Base-by-base conservation (phyloP, 495 filamentous ascomycete species). In the Penicillium soppii region DNA sequence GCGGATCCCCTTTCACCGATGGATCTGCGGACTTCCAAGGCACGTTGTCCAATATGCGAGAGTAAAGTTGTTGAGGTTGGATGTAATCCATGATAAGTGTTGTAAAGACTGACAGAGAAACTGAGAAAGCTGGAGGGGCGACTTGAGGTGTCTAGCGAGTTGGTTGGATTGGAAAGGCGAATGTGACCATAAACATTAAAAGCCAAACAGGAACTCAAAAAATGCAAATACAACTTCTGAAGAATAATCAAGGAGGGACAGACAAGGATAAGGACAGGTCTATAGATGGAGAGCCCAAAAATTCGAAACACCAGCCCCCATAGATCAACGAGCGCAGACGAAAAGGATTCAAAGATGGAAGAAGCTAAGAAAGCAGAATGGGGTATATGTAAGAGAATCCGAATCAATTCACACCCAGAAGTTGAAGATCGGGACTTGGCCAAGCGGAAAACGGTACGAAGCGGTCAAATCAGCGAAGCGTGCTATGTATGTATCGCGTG, bases 1-100 rank as follows among this genome's bases (percentile, higher is more conserved):
- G 63, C 5, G 71, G 68, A 49, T 74, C 69, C 5, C 71, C 71
- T 53, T 68, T 72, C 37, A 60, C 56, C 19, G 50, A 50, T 13
- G 64, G 47, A 33, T 64, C 56, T 43, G 60, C 60, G 36, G 57
- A 58, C 17, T 52, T 58, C 71, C 71, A 72, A 2, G 61, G 52
- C 23, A 63, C 60, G 3, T 54, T 65, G 7, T 68, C 66, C 40
- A 61, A 45, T 13, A 74, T 53, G 15, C 65, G 68, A 35, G 68
- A 59, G 47, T 74, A 74, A 2, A 68, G 30, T 50, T 61, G 52
- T 13, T 55, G 50, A 1, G 61, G 46, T 40, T 61, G 62, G 40
- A 57, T 54, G 33, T 50, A 43, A 33, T 59, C 39, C 63, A 69
- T 68, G 40, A 36, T 54, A 30, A 10, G 20, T 26, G 32, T 26